Conservation (phyloP, 805 yeast genomes). For the Candida yuanshanica region DNA sequence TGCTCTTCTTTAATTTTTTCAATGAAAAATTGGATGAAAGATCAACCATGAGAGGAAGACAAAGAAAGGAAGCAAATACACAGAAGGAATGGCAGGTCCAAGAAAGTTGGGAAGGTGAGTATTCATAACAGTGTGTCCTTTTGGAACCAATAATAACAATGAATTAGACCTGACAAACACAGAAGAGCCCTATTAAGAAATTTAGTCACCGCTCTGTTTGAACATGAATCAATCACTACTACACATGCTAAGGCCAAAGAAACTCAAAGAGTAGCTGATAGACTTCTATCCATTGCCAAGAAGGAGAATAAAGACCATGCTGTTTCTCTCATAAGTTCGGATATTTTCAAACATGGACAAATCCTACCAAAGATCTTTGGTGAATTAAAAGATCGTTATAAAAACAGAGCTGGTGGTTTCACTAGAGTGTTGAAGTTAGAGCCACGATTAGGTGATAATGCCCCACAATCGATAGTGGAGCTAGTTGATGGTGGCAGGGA, state of each 20-base stretch:
- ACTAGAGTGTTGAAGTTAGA: conserved; percentile 82
- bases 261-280: conserved; percentile 58
- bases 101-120: conserved; percentile 21
- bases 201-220: conserved; percentile 59
- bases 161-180: conserved; percentile 20
- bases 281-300: conserved; percentile 56
- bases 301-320: conserved; percentile 25
- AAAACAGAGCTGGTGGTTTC: conserved; percentile 67
- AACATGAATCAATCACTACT: conserved; percentile 66
- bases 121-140: background rate
- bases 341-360: conserved; percentile 42
- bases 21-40: background rate
- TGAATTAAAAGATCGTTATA: conserved; percentile 60
- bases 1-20: background rate
- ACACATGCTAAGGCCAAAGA: conserved; percentile 73
- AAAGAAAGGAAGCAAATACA: background rate
- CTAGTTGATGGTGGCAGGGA: conserved; percentile 73
- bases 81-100: conserved; percentile 22
- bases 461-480: conserved; percentile 85
- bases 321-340: conserved; percentile 31
- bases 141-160: conserved; percentile 2
- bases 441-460: conserved; percentile 82
- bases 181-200: conserved; percentile 50
- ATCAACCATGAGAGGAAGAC: background rate
- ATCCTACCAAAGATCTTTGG: conserved; percentile 60